Evolutionary conservation across 2,329 filamentous ascomycete genomes (phyloP).

Genomic region (Thermochaetoides dissita): DNA sequence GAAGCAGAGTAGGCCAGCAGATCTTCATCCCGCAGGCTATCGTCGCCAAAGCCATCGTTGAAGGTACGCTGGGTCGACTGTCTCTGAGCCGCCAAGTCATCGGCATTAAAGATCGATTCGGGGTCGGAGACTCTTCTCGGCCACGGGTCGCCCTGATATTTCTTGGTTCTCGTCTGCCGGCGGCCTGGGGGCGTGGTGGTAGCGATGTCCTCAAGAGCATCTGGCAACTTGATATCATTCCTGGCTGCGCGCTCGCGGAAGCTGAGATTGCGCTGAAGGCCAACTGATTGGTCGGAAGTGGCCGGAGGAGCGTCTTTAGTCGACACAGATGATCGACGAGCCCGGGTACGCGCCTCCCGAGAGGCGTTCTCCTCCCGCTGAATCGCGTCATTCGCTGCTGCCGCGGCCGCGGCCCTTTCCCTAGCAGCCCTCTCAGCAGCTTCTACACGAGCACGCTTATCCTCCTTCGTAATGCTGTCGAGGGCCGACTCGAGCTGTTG

Average conservation of each 20-base stretch:
- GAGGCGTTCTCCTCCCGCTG: constrained; percentile 8
- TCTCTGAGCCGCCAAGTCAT: not conserved
- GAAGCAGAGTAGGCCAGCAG: constrained; percentile 9
- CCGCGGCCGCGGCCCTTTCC: constrained; percentile 30
- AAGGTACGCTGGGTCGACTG: too few relatives aligned
- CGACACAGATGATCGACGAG: not conserved
- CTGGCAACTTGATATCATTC: constrained; percentile 26
- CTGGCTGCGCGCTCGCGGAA: constrained; percentile 44
- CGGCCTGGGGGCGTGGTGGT: constrained; percentile 19
- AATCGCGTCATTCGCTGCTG: constrained; percentile 16
- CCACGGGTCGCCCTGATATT: constrained; percentile 39
- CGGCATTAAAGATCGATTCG: constrained; percentile 19
- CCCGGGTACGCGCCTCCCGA: constrained; percentile 11
- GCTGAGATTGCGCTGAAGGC: constrained; percentile 42
- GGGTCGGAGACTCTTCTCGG: constrained; percentile 28
- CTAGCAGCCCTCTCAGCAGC: constrained; percentile 64
- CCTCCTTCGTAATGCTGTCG: constrained; percentile 87
- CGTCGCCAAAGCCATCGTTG: not conserved
- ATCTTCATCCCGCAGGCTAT: constrained; percentile 5
- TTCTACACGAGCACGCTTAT: constrained; percentile 73
- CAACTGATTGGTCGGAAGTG: constrained; percentile 14
- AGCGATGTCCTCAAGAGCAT: constrained; percentile 12
- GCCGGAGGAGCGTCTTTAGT: constrained; percentile 5
- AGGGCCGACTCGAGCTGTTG: constrained; percentile 87
- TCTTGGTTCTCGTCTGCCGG: constrained; percentile 31